Evolutionary conservation across 495 filamentous ascomycete genomes (phyloP).

Genomic region (Talaromyces wortmannii): DNA sequence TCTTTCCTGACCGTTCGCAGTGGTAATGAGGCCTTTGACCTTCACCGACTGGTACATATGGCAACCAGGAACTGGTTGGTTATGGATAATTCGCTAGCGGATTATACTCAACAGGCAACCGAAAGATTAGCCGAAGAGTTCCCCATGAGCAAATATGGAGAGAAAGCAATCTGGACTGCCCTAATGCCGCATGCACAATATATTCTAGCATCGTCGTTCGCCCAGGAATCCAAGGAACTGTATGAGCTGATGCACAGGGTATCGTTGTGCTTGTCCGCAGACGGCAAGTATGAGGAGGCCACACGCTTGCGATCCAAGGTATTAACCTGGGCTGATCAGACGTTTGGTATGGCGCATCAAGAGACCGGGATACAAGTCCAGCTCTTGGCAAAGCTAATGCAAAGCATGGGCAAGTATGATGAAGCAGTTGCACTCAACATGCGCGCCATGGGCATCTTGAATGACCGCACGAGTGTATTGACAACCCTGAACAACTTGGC

Average conservation of each 20-base stretch:
- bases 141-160: neutral
- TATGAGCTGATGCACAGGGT: neutral
- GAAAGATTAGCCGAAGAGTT: neutral
- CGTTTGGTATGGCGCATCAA: neutral
- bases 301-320: neutral
- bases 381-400: conserved; percentile 19
- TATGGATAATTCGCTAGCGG: neutral
- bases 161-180: neutral
- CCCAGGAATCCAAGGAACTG: neutral
- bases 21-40: conserved; percentile 6
- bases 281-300: neutral
- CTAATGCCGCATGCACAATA: neutral
- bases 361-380: conserved; percentile 8
- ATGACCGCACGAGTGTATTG: conserved; percentile 8
- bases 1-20: conserved; percentile 17
- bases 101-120: neutral
- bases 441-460: neutral
- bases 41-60: conserved; percentile 31
- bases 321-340: neutral
- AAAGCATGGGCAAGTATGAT: neutral
- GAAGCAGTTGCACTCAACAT: neutral
- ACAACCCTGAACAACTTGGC: conserved; percentile 11
- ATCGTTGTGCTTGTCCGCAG: neutral
- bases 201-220: neutral
- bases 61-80: conserved; percentile 24